Evolutionary conservation across 768 basidiomycete genomes (phyloP).

Genomic region (Baorangia bicolor): DNA sequence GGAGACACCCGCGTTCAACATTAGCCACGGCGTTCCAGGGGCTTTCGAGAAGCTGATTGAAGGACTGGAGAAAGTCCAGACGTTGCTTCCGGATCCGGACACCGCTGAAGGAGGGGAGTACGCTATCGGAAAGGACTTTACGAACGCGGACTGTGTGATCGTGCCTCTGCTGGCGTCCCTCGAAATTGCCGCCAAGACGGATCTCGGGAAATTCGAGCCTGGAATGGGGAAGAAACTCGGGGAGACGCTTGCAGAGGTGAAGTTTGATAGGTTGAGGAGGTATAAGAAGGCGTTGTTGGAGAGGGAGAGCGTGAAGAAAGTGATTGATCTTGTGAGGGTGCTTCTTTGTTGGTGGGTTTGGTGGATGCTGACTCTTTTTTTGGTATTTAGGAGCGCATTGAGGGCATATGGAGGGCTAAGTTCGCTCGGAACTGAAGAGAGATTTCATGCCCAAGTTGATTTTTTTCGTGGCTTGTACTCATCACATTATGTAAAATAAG

Average conservation of each 20-base stretch:
- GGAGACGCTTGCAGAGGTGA: constrained; percentile 39
- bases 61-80: constrained; percentile 7
- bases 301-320: constrained; percentile 30
- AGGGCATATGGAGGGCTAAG: not conserved
- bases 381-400: constrained; percentile 3
- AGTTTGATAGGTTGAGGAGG: constrained; percentile 47
- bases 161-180: constrained; percentile 54
- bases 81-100: constrained; percentile 36
- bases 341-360: not conserved
- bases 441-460: not conserved
- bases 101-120: constrained; percentile 38
- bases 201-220: constrained; percentile 46
- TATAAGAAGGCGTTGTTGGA: constrained; percentile 48
- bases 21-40: constrained; percentile 21
- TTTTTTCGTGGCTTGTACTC: no score
- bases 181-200: constrained; percentile 42
- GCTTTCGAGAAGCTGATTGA: not conserved
- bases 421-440: not conserved
- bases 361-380: not conserved
- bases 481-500: no score
- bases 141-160: constrained; percentile 59
- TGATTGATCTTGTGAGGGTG: constrained; percentile 5
- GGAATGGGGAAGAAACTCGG: constrained; percentile 46
- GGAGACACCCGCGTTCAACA: constrained; percentile 34
- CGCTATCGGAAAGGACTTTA: constrained; percentile 43